phyloP scores from a whole-genome alignment of 441 rosid species.

The Codiaeum variegatum region DNA sequence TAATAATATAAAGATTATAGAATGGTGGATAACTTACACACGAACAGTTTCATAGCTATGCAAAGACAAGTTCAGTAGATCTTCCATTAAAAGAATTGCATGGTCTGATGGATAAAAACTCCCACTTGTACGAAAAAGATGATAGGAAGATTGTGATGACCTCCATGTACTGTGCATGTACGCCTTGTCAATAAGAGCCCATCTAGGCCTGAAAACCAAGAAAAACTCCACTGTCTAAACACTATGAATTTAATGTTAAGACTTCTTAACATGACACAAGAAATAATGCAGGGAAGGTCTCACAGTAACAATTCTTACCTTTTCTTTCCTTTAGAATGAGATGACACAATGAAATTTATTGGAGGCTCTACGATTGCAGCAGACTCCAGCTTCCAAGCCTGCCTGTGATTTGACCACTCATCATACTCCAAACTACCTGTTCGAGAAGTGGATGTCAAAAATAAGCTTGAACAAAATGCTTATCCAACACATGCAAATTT shows the following conservation, averaged over 20 bases:
- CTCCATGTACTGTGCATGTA: conserved; percentile 99
- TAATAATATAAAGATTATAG: conserved; percentile 22
- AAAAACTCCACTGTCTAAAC: conserved; percentile 18
- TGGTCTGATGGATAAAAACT: conserved; percentile 75
- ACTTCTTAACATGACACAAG: not conserved
- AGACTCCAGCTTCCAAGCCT: conserved; percentile 99
- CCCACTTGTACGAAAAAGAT: conserved; percentile 77
- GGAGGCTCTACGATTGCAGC: conserved; percentile 98
- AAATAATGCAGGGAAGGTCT: conserved; percentile 15
- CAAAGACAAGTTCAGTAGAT: conserved; percentile 78
- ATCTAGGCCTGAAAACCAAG: conserved; percentile 73
- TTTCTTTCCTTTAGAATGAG: conserved; percentile 89
- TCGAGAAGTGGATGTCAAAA: conserved; percentile 21
- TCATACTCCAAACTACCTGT: conserved; percentile 95
- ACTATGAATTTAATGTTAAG: conserved; percentile 11
- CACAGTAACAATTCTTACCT: conserved; percentile 43
- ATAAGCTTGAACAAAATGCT: conserved; percentile 11
- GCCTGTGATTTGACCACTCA: conserved; percentile 98
- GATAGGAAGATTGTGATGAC: conserved; percentile 94
- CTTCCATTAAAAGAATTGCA: conserved; percentile 69
- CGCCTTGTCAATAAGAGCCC: conserved; percentile 97
- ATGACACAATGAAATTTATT: conserved; percentile 77
- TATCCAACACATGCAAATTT: conserved; percentile 7
- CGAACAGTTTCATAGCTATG: conserved; percentile 98
- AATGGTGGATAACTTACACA: conserved; percentile 54